Evolutionary conservation across 2,329 filamentous ascomycete species (phyloP), one percentile per base, ranked within the genome.

Genomic region (Thielaviopsis euricoi): DNA sequence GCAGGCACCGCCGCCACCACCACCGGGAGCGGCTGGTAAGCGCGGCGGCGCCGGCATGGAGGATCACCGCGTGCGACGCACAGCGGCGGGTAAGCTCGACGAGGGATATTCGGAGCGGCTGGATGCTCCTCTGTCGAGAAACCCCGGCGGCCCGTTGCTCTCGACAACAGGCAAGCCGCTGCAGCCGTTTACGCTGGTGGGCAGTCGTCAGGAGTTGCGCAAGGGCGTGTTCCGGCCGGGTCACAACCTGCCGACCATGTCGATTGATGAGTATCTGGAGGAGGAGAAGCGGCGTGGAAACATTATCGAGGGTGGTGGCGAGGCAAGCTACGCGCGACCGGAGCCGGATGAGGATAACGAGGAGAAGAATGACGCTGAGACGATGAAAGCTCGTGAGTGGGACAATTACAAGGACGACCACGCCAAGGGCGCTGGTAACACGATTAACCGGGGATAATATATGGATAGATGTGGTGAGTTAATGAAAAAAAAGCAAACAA

Each of bases 241-340:
- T 7, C 93, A 98, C 68, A 96, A 88, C 70, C 73, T 98, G 60
- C 93, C 93, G 0, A 97, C 93, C 2, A 97, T 98, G 93, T 87
- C 82, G 1, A 96, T 98, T 61, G 93, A 98, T 64, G 93, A 98
- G 72, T 98, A 97, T 67, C 75, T 98, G 17, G 93, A 94, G 56
- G 91, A 97, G 70, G 93, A 97, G 73, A 79, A 80, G 66, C 79
- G 80, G 63, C 76, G 87, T 62, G 93, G 93, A 17, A 88, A 88
- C 21, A 90, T 98, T 60, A 87, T 97, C 58, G 86, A 96, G 67
- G 93, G 90, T 40, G 89, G 89, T 29, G 90, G 90, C 19, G 86
- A 87, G 65, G 81, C 85, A 63, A 86, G 83, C 64, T 81, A 79
- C 17, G 73, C 81, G 25, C 76, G 77, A 62, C 80, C 83, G 1